Evolutionary conservation across 768 basidiomycete species (phyloP), one percentile per base, ranked within the genome.

Genomic region (Ephemerocybe angulata): DNA sequence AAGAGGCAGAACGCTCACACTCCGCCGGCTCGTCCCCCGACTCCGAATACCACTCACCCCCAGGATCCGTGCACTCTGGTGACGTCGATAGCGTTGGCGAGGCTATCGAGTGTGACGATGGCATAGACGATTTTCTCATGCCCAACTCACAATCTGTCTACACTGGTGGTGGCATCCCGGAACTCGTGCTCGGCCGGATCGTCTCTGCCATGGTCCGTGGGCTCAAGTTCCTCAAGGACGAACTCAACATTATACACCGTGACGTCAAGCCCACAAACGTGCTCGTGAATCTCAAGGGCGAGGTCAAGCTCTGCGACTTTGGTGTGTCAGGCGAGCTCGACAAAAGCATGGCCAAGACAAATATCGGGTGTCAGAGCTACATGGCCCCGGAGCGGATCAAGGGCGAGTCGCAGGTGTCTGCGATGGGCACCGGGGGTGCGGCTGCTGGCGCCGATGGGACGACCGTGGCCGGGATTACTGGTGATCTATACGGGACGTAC

Each of bases 381-480:
- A 98, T 99, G 94, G 96, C 96, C 90, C 97, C 96, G 35, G 96
- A 99, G 66, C 87, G 97, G 27, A 98, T 99, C 66, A 88, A 91
- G 65, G 94, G 95, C 53, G 95, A 97, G 70, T 93, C 91, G 1
- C 85, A 86, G 64, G 54, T 43, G 1, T n/a, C 28, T 12, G 30
- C 10, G 25, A 43, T 29, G 30, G 38, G 31, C 31, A 13, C 31
- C 28, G 46, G 33, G 30, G 51, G n/a, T n/a, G 57, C 24, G 7
- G 38, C 11, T 24, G 38, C 27, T 33, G 54, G 44, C 25, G 53
- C 49, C 8, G 28, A 22, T 8, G 52, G 52, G 3, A 53, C 52
- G n/a, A 40, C 52, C 12, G 29, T 25, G 3, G 22, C 41, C 3
- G 52, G n/a, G n/a, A n/a, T n/a, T n/a, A n/a, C 52, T 17, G 52